Base-by-base conservation (phyloP, 78 protist species). In the Planoprotostelium fungivorum region DNA sequence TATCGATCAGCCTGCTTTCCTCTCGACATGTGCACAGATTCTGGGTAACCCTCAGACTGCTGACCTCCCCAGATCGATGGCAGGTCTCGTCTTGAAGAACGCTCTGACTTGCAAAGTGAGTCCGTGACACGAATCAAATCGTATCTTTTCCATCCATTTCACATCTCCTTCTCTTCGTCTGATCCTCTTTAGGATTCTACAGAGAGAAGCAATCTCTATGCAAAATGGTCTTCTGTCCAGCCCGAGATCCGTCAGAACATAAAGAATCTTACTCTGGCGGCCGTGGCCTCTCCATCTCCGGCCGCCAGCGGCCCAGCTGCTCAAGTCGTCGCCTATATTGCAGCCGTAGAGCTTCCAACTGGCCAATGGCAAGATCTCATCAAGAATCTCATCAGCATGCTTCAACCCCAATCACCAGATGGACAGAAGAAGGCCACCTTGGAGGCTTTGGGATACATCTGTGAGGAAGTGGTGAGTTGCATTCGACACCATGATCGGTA, bases 311-410 rank as follows among this genome's bases (percentile, higher is more conserved):
- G 89, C 25, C 89, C 94, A 28, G 90, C 88, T n/a, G 91, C 94
- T 29, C 89, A 39, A 36, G 91, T 36, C 10, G 88, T 97, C 0
- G 87, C 97, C 29, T 86, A 87, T 34, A 90, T 98, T 0, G 98
- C 96, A 0, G n/a, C 89, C 35, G 87, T 97, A 1, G 99, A 98
- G 63, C 39, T 97, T 29, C 98, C 98, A 0, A 36, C 29, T 1
- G 1, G n/a, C 63, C 90, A 87, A 88, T 98, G 99, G 99, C 93
- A 87, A 1, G 96, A 86, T 28, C 88, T 98, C 39, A 83, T 98
- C 35, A 88, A 86, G 10, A 34, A 1, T 0, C 94, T 98, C 34
- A 31, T 93, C 63, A 38, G 86, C n/a, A 88, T 84, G 36, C 86
- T 94, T 29, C 39, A 38, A 31, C 9, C 1, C 85, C 35, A 5